phyloP scores from a whole-genome alignment of 352 stramenopile genomes.

The Globisporangium splendens region DNA sequence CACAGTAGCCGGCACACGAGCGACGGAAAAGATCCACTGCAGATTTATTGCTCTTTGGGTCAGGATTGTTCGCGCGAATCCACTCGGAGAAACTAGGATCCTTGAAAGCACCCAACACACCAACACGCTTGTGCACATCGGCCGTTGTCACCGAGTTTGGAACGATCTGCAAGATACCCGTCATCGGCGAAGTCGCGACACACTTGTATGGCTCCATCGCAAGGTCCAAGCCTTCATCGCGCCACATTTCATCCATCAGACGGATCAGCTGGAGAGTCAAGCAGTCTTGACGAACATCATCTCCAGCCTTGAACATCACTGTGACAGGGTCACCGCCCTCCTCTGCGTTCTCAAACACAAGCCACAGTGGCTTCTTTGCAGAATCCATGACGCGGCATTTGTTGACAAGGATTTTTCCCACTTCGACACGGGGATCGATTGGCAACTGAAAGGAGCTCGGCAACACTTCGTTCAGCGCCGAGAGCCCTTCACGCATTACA shows the following conservation, averaged over 20 bases:
- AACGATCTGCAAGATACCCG: constrained; percentile 91
- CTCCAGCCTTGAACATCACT: constrained; percentile 93
- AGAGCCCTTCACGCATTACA: constrained; percentile 72
- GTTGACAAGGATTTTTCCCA: constrained; percentile 77
- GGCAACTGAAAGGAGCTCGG: constrained; percentile 85
- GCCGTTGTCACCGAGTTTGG: constrained; percentile 93
- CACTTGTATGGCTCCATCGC: constrained; percentile 91
- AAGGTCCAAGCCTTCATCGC: constrained; percentile 88
- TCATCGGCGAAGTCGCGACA: constrained; percentile 88
- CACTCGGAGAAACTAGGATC: constrained; percentile 83
- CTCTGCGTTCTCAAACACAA: constrained; percentile 87
- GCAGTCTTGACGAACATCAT: constrained; percentile 95
- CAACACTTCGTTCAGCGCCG: constrained; percentile 80
- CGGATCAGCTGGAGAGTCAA: constrained; percentile 91
- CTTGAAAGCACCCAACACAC: constrained; percentile 81
- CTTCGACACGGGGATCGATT: constrained; percentile 81
- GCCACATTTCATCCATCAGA: constrained; percentile 93
- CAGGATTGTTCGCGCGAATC: constrained; percentile 79
- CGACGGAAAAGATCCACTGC: constrained; percentile 86
- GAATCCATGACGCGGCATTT: constrained; percentile 91
- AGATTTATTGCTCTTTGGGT: constrained; percentile 51
- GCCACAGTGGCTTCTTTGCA: constrained; percentile 87
- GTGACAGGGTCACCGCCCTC: constrained; percentile 75
- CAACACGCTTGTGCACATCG: constrained; percentile 83
- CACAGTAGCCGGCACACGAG: constrained; percentile 90